A percentile compares a stretch with the other conserved stretches of the same genome.
phyloP scores from a whole-genome alignment of 495 filamentous ascomycete genomes.

The Hyphodiscus hymeniophilus region DNA sequence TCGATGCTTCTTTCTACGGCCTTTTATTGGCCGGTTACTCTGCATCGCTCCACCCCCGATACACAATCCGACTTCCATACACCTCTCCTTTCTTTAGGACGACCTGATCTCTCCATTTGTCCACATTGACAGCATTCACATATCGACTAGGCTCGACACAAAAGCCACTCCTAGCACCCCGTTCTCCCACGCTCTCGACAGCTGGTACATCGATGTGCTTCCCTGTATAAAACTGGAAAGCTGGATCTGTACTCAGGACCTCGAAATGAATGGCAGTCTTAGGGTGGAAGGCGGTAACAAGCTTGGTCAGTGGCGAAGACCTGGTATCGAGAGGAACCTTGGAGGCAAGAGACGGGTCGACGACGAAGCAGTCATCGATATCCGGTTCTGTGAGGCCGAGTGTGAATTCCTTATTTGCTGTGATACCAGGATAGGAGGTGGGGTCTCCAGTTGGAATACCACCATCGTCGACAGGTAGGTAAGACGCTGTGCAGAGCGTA shows the following conservation, averaged over 20 bases:
- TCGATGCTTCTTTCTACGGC: background rate
- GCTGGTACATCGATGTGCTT: conserved; percentile 68
- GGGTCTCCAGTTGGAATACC: conserved; percentile 58
- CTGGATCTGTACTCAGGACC: conserved; percentile 81
- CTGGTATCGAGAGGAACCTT: conserved; percentile 74
- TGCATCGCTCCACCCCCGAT: conserved; percentile 65
- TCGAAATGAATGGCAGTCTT: conserved; percentile 69
- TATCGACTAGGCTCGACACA: conserved; percentile 87
- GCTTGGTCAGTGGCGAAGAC: conserved; percentile 46
- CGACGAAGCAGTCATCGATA: conserved; percentile 87
- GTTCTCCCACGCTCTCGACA: conserved; percentile 53
- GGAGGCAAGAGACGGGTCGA: conserved; percentile 48
- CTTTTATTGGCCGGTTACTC: background rate
- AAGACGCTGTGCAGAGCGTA: conserved; percentile 58
- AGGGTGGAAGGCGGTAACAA: conserved; percentile 63
- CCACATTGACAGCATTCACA: conserved; percentile 77
- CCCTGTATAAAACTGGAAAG: conserved; percentile 95
- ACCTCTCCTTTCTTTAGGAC: conserved; percentile 69
- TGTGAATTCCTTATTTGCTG: conserved; percentile 54
- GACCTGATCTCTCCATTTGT: conserved; percentile 70
- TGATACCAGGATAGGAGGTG: conserved; percentile 51
- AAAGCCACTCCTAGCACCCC: conserved; percentile 63
- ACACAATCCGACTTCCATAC: conserved; percentile 72
- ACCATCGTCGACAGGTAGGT: conserved; percentile 64
- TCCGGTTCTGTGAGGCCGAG: conserved; percentile 58